These are phyloP conservation scores for Knoxdaviesia proteae DNA, from an alignment of 2,329 filamentous ascomycete genomes.

Conservation along the genomic window DNA sequence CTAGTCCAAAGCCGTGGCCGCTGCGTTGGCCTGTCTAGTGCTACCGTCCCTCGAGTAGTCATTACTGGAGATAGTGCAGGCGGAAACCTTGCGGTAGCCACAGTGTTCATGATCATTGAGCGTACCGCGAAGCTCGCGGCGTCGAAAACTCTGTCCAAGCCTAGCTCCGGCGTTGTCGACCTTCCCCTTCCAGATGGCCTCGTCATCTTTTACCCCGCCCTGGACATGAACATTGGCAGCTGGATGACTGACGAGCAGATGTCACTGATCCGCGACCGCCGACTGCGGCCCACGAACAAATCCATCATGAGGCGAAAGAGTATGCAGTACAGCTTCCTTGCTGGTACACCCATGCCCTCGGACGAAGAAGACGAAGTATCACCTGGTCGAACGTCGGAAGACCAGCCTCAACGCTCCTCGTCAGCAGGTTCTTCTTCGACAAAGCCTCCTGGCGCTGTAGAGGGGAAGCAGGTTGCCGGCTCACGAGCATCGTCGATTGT, in stretches of 20 bases:
- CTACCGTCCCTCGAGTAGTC: conserved; percentile 17
- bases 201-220: conserved; percentile 67
- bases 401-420: too few relatives aligned
- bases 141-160: conserved; percentile 14
- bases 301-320: conserved; percentile 66
- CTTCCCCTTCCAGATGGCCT: conserved; percentile 62
- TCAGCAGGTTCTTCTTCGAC: too few relatives aligned
- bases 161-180: conserved; percentile 16
- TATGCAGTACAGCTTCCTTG: conserved; percentile 69
- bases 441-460: too few relatives aligned
- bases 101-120: conserved; percentile 78
- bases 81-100: conserved; percentile 35
- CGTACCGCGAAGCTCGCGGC: conserved; percentile 24
- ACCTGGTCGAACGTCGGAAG: too few relatives aligned
- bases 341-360: conserved; percentile 63
- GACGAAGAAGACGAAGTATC: conserved; percentile 41
- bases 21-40: conserved; percentile 23
- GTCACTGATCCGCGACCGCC: conserved; percentile 72
- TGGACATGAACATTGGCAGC: conserved; percentile 95
- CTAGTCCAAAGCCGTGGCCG: conserved; percentile 16
- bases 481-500: too few relatives aligned
- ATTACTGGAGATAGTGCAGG: conserved; percentile 28
- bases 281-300: conserved; percentile 56
- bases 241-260: conserved; percentile 99
- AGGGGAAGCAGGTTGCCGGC: background rate